A percentile compares a stretch with the other conserved stretches of the same genome.
phyloP scores from a whole-genome alignment of 1,284 basidiomycete species.

The Leccinum subfulvum region DNA sequence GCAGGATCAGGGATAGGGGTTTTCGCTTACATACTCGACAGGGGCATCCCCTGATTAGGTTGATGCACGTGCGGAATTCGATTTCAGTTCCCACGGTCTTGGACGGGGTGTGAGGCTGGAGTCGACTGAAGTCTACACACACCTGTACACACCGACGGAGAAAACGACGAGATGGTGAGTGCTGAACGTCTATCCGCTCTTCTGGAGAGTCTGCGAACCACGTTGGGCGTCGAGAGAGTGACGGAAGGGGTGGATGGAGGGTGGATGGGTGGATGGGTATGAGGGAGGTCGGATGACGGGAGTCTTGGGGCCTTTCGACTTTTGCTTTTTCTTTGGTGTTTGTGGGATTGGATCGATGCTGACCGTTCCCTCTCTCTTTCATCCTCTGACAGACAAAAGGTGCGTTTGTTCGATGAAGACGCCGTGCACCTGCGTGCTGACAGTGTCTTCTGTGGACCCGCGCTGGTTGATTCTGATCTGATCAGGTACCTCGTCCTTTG shows the following conservation, averaged over 20 bases:
- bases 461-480: not conserved
- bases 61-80: not conserved
- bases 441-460: not conserved
- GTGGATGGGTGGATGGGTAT: slow-evolving; percentile 13
- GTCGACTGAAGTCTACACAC: slow-evolving; percentile 8
- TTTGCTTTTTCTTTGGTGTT: slow-evolving; percentile 6
- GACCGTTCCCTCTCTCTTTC: slow-evolving; percentile 28
- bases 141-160: slow-evolving; percentile 33
- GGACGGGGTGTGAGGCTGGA: slow-evolving; percentile 7
- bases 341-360: slow-evolving; percentile 18
- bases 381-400: slow-evolving; percentile 67
- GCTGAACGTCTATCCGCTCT: not conserved
- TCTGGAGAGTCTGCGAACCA: not conserved
- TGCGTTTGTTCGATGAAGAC: slow-evolving; percentile 43
- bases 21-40: not conserved
- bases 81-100: slow-evolving; percentile 23
- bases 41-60: not conserved
- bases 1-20: not conserved
- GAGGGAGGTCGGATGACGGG: slow-evolving; percentile 28
- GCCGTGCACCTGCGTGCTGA: not conserved
- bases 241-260: not conserved
- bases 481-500: slow-evolving; percentile 87
- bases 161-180: slow-evolving; percentile 40
- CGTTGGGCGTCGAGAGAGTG: slow-evolving; percentile 29
- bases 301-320: not conserved